phyloP scores from a whole-genome alignment of 805 yeast species.

The Grigorovia yakushimaensis region DNA sequence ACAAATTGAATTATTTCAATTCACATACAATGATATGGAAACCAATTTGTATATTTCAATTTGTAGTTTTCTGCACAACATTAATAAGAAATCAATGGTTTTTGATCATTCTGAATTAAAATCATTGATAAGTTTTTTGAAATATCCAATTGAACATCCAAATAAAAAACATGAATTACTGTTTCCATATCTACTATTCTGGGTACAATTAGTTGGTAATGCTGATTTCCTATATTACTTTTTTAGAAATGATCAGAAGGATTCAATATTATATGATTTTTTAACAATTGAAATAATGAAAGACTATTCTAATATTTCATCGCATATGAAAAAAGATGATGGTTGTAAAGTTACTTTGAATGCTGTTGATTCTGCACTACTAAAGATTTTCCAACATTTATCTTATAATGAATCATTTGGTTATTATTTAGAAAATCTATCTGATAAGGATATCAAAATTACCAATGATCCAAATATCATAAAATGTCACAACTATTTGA shows the following conservation, averaged over 20 bases:
- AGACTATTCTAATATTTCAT: slow-evolving; percentile 10
- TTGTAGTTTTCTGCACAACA: slow-evolving; percentile 18
- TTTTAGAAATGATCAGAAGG: slow-evolving; percentile 12
- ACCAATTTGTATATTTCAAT: slow-evolving; percentile 12
- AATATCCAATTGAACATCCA: slow-evolving; percentile 14
- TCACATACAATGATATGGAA: slow-evolving; percentile 15
- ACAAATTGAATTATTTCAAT: not conserved
- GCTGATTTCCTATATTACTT: slow-evolving; percentile 21
- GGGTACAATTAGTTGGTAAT: slow-evolving; percentile 15
- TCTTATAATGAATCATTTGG: slow-evolving; percentile 30
- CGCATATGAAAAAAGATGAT: not conserved
- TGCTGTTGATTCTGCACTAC: slow-evolving; percentile 10
- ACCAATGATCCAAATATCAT: slow-evolving; percentile 12
- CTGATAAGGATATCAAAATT: slow-evolving; percentile 5
- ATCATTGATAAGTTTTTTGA: slow-evolving; percentile 11
- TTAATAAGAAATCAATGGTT: slow-evolving; percentile 10
- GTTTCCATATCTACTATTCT: slow-evolving; percentile 14
- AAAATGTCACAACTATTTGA: slow-evolving; percentile 1
- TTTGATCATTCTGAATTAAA: slow-evolving; percentile 16
- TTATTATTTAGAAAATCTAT: slow-evolving; percentile 18
- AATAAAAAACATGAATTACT: slow-evolving; percentile 7
- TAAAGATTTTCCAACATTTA: slow-evolving; percentile 24
- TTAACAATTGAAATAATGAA: slow-evolving; percentile 10
- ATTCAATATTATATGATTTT: slow-evolving; percentile 12
- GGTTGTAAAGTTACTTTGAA: not conserved